Evolutionary conservation across 176 grass and related monocot species (phyloP).

Genomic region (Eragrostis curvula): DNA sequence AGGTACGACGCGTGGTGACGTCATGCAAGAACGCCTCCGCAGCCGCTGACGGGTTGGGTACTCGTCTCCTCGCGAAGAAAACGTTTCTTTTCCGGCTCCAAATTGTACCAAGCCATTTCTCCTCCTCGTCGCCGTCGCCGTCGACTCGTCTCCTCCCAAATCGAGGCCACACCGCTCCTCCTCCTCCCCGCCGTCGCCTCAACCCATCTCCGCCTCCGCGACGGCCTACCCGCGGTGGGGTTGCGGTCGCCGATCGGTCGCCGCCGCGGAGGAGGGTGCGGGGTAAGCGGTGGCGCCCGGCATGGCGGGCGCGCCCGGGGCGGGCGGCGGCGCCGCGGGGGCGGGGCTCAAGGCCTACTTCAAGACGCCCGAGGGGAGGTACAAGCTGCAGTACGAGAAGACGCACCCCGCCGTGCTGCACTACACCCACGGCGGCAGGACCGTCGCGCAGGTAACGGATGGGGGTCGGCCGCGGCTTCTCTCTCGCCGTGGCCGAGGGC

Average conservation of each 20-base stretch:
- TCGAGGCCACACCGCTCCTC: background rate
- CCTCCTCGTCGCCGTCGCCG: background rate
- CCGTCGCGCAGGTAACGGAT: slow-evolving; percentile 73
- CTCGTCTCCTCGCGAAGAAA: background rate
- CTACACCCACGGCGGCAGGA: slow-evolving; percentile 80
- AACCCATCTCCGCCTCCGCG: background rate
- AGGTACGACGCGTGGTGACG: too few relatives aligned
- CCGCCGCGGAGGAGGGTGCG: too few relatives aligned
- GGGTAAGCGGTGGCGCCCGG: background rate
- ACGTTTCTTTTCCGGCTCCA: background rate
- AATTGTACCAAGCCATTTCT: background rate
- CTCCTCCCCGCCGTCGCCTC: too few relatives aligned
- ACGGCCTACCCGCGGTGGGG: background rate
- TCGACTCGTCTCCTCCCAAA: background rate
- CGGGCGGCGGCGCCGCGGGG: slow-evolving; percentile 34
- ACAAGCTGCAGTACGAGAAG: slow-evolving; percentile 97
- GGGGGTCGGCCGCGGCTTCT: too few relatives aligned
- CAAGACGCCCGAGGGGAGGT: slow-evolving; percentile 95
- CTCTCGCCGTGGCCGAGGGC: background rate
- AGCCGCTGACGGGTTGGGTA: too few relatives aligned
- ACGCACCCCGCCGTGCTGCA: slow-evolving; percentile 73
- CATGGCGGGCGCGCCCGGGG: slow-evolving; percentile 38
- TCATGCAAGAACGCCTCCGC: too few relatives aligned
- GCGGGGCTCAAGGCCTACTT: slow-evolving; percentile 86
- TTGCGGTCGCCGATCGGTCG: background rate